phyloP scores from a whole-genome alignment of 495 filamentous ascomycete species.

The Tetracladium setigerum region DNA sequence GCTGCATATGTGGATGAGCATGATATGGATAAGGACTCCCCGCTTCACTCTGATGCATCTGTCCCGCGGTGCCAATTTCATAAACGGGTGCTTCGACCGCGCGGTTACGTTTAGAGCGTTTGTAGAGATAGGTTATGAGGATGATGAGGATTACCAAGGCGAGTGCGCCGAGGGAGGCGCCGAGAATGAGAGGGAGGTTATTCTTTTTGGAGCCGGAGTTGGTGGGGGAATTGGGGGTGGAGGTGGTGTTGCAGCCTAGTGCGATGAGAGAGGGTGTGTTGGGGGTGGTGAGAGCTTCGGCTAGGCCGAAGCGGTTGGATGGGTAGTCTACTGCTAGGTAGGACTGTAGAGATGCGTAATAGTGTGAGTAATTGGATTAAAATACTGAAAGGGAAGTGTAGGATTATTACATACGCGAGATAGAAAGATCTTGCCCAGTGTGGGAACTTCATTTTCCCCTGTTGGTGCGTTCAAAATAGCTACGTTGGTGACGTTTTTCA shows the following conservation, averaged over 20 bases:
- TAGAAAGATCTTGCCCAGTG: conserved; percentile 10
- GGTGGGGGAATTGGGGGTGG: background rate
- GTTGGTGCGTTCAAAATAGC: conserved; percentile 7
- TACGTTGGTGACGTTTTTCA: conserved; percentile 3
- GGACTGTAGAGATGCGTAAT: too few relatives aligned
- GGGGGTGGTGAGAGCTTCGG: background rate
- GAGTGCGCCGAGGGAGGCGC: background rate
- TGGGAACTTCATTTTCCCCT: conserved; percentile 3
- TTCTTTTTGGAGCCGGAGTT: background rate
- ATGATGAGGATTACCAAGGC: background rate
- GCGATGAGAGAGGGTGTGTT: background rate
- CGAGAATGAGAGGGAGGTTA: background rate
- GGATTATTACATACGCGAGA: conserved; percentile 4
- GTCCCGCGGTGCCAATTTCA: too few relatives aligned
- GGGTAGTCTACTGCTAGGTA: too few relatives aligned
- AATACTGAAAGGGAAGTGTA: too few relatives aligned
- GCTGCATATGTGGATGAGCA: too few relatives aligned
- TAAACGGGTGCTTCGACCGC: too few relatives aligned
- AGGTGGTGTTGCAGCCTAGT: background rate
- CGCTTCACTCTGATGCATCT: too few relatives aligned
- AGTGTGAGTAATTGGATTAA: too few relatives aligned
- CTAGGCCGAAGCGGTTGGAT: background rate
- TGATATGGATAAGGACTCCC: too few relatives aligned
- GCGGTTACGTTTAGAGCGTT: background rate
- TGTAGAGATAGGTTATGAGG: background rate